Evolutionary conservation across 148 eudicot species (phyloP), one percentile per base, ranked within the genome.

Genomic region (Talinum fruticosum): DNA sequence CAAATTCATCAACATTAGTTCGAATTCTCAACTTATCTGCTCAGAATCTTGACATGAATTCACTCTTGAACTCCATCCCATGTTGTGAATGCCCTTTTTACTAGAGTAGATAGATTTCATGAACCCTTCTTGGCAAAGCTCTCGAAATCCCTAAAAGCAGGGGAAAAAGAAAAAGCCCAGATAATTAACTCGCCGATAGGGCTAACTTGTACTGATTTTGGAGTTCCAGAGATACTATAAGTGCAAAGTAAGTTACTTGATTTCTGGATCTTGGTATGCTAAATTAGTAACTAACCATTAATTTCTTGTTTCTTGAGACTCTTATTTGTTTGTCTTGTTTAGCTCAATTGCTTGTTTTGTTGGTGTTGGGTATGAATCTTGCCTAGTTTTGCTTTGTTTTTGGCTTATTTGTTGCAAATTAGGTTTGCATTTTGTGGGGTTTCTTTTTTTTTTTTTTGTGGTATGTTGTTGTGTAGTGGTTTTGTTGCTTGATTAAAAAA

Each of bases 121-220:
- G 51, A 71, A 38, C 38, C 38, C 24, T 19, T 10, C 34, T 13
- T 21, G 61, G 34, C 2, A 54, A 76, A 72, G 72, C 77, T 32
- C 73, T 81, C 80, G 80, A 76, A 28, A 81, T 28, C 54, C 73
- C 83, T 51, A 24, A 53, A 33, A 41, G 23, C 23, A 23, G n/a
- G n/a, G 5, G 16, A 49, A 49, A 49, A 4, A 4, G 23, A 49
- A 16, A 59, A 79, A n/a, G 10, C 13, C 15, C 10, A 26, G 37
- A 37, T 71, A 10, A 28, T 21, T 66, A 8, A 47, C 28, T 57
- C 29, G 64, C 26, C 29, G 26, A 23, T 24, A 59, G 29, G 64
- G n/a, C 10, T 61, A 1, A 23, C 28, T 69, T 41, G n/a, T n/a
- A 14, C 74, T 66, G 15, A 38, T 67, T 70, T 57, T 36, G 24